These are phyloP conservation scores for Agrocybe praecox DNA, from an alignment of 768 basidiomycete species.

Conservation along the genomic window DNA sequence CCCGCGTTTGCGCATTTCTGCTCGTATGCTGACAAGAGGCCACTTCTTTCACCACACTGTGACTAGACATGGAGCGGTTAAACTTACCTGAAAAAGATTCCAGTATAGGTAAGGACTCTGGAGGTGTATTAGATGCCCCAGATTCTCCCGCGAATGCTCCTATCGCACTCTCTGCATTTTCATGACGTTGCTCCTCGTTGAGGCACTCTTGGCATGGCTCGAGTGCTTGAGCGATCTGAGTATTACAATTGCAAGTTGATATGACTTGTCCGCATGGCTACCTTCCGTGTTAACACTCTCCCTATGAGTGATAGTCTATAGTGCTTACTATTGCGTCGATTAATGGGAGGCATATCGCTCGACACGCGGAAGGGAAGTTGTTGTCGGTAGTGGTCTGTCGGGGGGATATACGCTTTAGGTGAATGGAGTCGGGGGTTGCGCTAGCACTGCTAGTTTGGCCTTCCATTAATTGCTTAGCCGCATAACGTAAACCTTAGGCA, in stretches of 20 bases:
- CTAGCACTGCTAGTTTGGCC: no score
- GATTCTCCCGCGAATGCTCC: neutral
- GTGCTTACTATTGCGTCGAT: neutral
- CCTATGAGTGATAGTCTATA: no score
- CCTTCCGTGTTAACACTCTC: no score
- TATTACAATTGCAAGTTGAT: neutral
- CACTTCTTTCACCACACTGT: neutral
- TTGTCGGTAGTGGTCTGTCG: neutral
- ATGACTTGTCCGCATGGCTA: neutral
- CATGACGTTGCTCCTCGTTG: neutral
- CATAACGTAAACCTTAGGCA: no score
- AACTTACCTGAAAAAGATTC: neutral
- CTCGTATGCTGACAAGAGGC: neutral
- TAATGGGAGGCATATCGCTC: neutral
- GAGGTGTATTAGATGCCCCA: neutral
- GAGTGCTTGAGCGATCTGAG: neutral
- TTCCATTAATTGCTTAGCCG: no score
- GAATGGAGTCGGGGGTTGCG: no score
- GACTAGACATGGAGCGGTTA: neutral
- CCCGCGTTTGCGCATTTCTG: neutral
- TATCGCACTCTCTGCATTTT: neutral
- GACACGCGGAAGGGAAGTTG: neutral
- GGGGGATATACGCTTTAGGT: no score
- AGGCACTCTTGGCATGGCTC: neutral
- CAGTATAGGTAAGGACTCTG: neutral